Evolutionary conservation across 345 rosid species (phyloP).

Genomic region (rapeseed (Brassica napus)): Da-Ae NC_063449.1:32204501-32205000

Average conservation of each 20-base stretch:
- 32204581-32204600: neutral
- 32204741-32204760: conserved; percentile 85
- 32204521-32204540: neutral
- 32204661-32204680: neutral
- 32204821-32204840: conserved; percentile 70
- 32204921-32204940: neutral
- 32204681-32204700: conserved; percentile 13
- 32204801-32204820: conserved; percentile 62
- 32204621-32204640: neutral
- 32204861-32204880: conserved; percentile 70
- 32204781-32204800: conserved; percentile 91
- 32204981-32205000: conserved; percentile 67
- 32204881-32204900: neutral
- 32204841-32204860: conserved; percentile 53
- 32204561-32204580: neutral
- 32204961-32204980: conserved; percentile 22
- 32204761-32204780: conserved; percentile 89
- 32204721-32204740: conserved; percentile 76
- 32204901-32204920: neutral
- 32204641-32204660: neutral
- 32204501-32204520: neutral
- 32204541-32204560: neutral
- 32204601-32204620: neutral
- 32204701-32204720: neutral
- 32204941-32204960: neutral